Conservation (phyloP, 2,329 filamentous ascomycete species). For the Trichophyton mentagrophytes region DNA sequence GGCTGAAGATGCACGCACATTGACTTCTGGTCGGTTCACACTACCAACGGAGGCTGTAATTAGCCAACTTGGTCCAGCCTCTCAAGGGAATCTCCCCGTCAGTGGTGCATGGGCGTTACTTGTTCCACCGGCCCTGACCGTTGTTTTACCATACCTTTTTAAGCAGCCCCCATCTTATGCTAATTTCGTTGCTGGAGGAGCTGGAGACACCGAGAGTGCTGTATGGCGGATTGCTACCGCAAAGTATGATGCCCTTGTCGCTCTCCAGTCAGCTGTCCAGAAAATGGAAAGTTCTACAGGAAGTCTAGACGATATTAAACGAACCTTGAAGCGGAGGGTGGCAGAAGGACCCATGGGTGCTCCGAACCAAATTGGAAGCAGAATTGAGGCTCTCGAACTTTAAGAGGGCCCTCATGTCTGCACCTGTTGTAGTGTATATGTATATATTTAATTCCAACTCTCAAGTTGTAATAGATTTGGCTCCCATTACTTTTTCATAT, state of each 20-base stretch:
- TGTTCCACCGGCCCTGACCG: conserved; percentile 38
- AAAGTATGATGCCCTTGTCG: conserved; percentile 44
- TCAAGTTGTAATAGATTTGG: not conserved
- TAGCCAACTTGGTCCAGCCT: conserved; percentile 25
- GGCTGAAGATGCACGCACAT: conserved; percentile 13
- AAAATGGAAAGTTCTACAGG: conserved; percentile 20
- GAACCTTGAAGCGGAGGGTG: conserved; percentile 29
- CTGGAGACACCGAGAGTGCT: conserved; percentile 44
- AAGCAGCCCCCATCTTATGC: conserved; percentile 45
- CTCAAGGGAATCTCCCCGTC: conserved; percentile 26
- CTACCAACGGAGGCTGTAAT: conserved; percentile 31
- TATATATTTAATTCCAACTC: not conserved
- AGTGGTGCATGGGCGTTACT: conserved; percentile 42
- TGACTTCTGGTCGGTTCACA: conserved; percentile 20
- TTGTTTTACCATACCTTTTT: conserved; percentile 44
- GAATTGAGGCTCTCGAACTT: conserved; percentile 28
- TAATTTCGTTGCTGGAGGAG: conserved; percentile 45
- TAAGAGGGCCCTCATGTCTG: not conserved
- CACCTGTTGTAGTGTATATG: not conserved
- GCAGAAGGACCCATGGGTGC: conserved; percentile 33
- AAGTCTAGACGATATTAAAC: conserved; percentile 30
- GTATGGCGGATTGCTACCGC: conserved; percentile 46
- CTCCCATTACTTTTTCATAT: not conserved
- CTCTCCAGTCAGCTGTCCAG: conserved; percentile 36
- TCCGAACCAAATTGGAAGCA: conserved; percentile 19